Evolutionary conservation across 192 early-diverging fungal genomes (phyloP), one percentile per base, ranked within the genome.

Genomic region (Chytriomyces sp.): DNA sequence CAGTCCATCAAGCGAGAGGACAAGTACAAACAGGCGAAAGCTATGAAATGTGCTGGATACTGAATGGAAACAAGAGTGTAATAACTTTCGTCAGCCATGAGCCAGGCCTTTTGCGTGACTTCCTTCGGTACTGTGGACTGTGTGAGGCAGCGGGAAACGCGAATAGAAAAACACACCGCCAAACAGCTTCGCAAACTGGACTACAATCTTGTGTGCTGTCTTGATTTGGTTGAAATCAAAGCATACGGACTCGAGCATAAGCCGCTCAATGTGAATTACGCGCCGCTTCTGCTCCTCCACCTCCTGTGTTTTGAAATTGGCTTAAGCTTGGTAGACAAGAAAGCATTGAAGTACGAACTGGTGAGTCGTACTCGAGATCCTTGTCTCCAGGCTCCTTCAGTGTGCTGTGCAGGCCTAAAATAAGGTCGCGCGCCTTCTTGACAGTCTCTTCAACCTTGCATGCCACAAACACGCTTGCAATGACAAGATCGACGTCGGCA

Each of bases 391-490:
- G 82, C 44, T 85, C 78, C 36, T 76, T 59, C n/a, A 85, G 75
- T 34, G 77, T 74, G 2, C 38, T 86, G 87, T 0, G 87, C 85
- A 33, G 81, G 85, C 3, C 36, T 6, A 91, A 80, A 44, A 92
- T 81, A 5, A 95, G 90, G 63, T 95, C 93, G 60, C 90, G 89
- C 26, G 92, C 77, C 60, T 90, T 91, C 63, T 95, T 95, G 52
- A 90, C 88, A 0, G 92, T 94, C 55, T 95, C 93, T 57, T 95
- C 93, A 63, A 94, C 90, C 65, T 95, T 95, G 49, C 88, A 90
- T 3, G 91, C 91, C 0, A 94, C 90, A 75, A 93, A 91, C 26
- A 94, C 67, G 64, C 90, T 92, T 3, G 92, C 86, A 0, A 84
- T 79, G 56, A 85, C 81, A 37, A 91, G 67, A 70, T 88, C 84